Evolutionary conservation across 2,329 filamentous ascomycete species (phyloP).

Genomic region (Aureobasidium sp.): DNA sequence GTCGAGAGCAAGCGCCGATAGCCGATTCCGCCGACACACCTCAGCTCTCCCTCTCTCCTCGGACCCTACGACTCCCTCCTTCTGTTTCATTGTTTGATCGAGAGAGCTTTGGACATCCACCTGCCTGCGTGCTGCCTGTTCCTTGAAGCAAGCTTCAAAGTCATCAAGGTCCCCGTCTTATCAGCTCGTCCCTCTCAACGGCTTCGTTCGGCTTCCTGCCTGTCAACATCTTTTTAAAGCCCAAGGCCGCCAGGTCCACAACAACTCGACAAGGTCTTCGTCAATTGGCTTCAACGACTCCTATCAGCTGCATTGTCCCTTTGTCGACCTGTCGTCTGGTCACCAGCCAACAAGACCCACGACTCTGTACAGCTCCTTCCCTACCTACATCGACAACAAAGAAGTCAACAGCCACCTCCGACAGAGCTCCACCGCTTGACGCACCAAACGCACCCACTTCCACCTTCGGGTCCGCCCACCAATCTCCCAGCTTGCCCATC

Average conservation of each 20-base stretch:
- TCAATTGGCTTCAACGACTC: background rate
- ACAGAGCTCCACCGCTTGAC: background rate
- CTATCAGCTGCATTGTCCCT: background rate
- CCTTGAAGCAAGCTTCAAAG: constrained; percentile 3
- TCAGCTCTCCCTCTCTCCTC: background rate
- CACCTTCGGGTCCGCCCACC: background rate
- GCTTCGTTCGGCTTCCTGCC: constrained; percentile 10
- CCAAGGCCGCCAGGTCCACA: background rate
- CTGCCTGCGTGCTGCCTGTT: background rate
- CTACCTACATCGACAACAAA: background rate
- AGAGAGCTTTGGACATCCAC: constrained; percentile 1
- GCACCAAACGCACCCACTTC: background rate
- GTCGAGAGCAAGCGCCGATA: constrained; percentile 12
- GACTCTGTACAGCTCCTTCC: constrained; percentile 2
- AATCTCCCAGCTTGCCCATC: constrained; percentile 2
- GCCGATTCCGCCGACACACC: constrained; percentile 6
- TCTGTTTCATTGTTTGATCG: constrained; percentile 4
- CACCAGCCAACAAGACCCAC: background rate
- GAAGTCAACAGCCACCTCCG: background rate
- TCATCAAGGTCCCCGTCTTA: background rate
- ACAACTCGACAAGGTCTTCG: background rate
- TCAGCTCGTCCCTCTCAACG: constrained; percentile 3
- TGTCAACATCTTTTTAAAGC: constrained; percentile 2
- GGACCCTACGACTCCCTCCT: constrained; percentile 8
- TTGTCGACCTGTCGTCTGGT: background rate